Base-by-base conservation (phyloP, 2,329 filamentous ascomycete species). In the Blumeriella jaapii region DNA sequence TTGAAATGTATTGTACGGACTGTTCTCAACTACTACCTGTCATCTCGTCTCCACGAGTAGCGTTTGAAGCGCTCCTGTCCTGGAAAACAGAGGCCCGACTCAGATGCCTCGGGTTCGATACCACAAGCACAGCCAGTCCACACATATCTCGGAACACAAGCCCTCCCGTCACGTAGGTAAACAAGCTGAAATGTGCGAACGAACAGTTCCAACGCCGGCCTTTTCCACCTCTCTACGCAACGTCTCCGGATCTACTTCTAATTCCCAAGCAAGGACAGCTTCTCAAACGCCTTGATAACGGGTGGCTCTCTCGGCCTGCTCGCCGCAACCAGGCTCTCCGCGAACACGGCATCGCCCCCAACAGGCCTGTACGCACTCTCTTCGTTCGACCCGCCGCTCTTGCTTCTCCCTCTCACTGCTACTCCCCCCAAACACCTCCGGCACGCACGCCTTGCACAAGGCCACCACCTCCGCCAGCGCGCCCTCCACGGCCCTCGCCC, bases 401-500 rank as follows among this genome's bases (percentile, higher is more conserved):
- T n/a, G n/a, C n/a, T n/a, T n/a, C n/a, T n/a, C n/a, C n/a, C n/a
- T n/a, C n/a, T n/a, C n/a, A n/a, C n/a, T n/a, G n/a, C n/a, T n/a
- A 20, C 38, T 43, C 16, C 40, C 29, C 34, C 63, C 64, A 55
- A 82, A 93, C 0, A 93, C 80, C 49, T 93, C 81, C 7, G 60
- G 64, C 11, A 86, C 65, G 27, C 80, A 79, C 6, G 62, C 65
- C 44, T 60, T 61, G 55, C 84, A 93, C 42, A 74, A 69, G 28
- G 72, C 75, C 7, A 84, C 62, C 1, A 96, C 78, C 44, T 91
- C 84, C 4, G 61, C 67, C 61, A 89, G 74, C 16, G 83, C 69
- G 6, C 63, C 68, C 58, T 91, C 81, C 3, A 93, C 72, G 5
- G 84, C 81, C 10, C 75, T 67, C 4, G 86, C 91, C 31, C 86